Conservation (phyloP, 2,329 filamentous ascomycete genomes). For the Alternaria sp. region DNA sequence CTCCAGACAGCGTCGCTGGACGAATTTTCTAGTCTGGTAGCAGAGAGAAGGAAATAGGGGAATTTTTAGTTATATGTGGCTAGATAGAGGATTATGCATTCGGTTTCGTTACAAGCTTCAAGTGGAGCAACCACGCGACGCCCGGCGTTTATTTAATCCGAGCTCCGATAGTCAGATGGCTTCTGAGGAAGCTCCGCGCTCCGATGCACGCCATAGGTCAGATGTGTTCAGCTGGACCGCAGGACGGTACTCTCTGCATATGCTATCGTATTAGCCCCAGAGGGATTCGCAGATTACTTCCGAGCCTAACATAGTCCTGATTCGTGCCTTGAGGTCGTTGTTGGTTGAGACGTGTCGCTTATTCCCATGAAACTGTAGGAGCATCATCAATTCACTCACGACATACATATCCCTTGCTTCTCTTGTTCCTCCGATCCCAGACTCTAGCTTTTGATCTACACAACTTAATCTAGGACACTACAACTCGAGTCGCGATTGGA, state of each 20-base stretch:
- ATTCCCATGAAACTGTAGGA: slow-evolving; percentile 17
- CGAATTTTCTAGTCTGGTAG: background rate
- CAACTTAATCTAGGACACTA: background rate
- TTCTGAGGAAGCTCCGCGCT: background rate
- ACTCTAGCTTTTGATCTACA: background rate
- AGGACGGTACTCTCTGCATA: background rate
- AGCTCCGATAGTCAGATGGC: background rate
- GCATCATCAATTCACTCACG: slow-evolving; percentile 6
- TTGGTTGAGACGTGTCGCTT: slow-evolving; percentile 15
- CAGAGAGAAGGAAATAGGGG: background rate
- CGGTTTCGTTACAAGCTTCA: background rate
- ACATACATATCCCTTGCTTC: background rate
- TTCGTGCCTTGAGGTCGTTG: background rate
- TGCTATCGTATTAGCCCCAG: background rate
- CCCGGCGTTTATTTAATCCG: background rate
- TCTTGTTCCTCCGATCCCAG: background rate
- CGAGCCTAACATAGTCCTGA: background rate
- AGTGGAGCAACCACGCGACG: no score
- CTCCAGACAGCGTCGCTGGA: slow-evolving; percentile 4
- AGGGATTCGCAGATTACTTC: background rate
- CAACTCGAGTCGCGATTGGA: no score
- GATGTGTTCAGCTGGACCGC: background rate
- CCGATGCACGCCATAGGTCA: background rate
- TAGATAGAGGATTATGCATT: background rate
- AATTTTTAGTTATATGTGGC: background rate